A percentile compares a stretch with the other conserved stretches of the same genome.
Evolutionary conservation across 805 yeast genomes (phyloP).

Genomic region (Ogataea dorogensis): DNA sequence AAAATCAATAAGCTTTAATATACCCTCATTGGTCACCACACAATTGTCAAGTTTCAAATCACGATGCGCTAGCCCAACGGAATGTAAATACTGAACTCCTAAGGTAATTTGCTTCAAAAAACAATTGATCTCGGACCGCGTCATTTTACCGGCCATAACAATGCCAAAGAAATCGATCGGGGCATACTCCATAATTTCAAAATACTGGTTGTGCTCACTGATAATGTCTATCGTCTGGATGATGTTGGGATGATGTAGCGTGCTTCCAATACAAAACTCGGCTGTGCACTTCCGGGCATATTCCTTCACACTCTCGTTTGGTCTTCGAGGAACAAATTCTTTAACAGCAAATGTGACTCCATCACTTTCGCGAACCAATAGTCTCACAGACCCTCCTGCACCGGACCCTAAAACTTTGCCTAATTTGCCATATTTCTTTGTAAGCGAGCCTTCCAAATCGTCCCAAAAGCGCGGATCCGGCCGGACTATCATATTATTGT

Average conservation of each 20-base stretch:
- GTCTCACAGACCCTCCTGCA: constrained; percentile 84
- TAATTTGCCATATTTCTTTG: constrained; percentile 65
- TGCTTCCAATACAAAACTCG: constrained; percentile 84
- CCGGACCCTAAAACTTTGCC: constrained; percentile 81
- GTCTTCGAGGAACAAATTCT: constrained; percentile 71
- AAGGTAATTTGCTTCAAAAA: constrained; percentile 71
- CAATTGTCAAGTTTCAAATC: constrained; percentile 83
- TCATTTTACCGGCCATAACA: constrained; percentile 83
- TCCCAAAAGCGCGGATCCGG: constrained; percentile 40
- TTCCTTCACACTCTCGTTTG: constrained; percentile 69
- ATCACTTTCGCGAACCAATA: constrained; percentile 66
- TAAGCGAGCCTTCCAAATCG: constrained; percentile 52
- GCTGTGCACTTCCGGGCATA: constrained; percentile 86
- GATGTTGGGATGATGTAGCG: constrained; percentile 77
- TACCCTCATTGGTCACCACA: constrained; percentile 71
- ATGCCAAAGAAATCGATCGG: constrained; percentile 84
- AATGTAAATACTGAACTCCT: constrained; percentile 73
- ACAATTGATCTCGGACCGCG: constrained; percentile 78
- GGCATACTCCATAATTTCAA: constrained; percentile 83
- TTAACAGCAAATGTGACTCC: constrained; percentile 77
- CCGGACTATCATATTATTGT: constrained; percentile 40
- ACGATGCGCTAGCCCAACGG: constrained; percentile 78
- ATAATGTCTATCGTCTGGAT: constrained; percentile 76
- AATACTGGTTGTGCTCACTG: constrained; percentile 66
- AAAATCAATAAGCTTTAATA: constrained; percentile 75